Evolutionary conservation across 1,139 yeast genomes (phyloP), one percentile per base, ranked within the genome.

Genomic region (Geotrichum candidum): DNA sequence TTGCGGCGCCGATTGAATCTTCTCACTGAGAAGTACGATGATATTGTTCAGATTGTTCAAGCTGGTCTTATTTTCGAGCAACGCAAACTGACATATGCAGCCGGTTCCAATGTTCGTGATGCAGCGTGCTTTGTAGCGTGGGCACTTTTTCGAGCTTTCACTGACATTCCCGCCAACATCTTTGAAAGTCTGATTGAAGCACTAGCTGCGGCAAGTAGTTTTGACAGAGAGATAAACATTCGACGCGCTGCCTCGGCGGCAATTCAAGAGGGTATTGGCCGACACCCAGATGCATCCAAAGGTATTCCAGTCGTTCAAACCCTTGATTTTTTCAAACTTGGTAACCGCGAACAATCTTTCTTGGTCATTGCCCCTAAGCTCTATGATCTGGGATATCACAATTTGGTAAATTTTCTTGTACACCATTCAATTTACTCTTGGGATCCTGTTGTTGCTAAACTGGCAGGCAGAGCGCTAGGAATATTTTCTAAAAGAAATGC

Each of bases 181-280:
- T 61, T 72, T 58, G 64, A 64, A 1, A 41, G 60, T 1, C 59
- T 73, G 7, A 35, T 60, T 9, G 35, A 35, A 3, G 33, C 50
- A 3, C 71, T 90, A 33, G 70, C 88, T 1, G 73, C 78, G 22
- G 80, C 84, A 0, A 75, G 86, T 15, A 78, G 89, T 55, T 86
- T 87, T 69, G 98, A 92, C 71, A 75, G 80, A 31, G 97, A 91
- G 61, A 77, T 90, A 35, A 80, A 86, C 62, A 82, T 91, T 15
- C 78, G 97, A 63, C 78, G 96, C 62, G 94, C 97, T 41, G 87
- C 92, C 0, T 79, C 90, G 13, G 96, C 97, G 0, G 95, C 96
- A 0, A 70, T 90, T 3, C 97, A 92, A 71, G 98, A 92, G 69
- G 80, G 88, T 10, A 73, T 90, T 2, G 98, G 98, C 0, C 76